phyloP scores from a whole-genome alignment of 192 early-diverging fungal species.

The Oehlia diaphana region DNA sequence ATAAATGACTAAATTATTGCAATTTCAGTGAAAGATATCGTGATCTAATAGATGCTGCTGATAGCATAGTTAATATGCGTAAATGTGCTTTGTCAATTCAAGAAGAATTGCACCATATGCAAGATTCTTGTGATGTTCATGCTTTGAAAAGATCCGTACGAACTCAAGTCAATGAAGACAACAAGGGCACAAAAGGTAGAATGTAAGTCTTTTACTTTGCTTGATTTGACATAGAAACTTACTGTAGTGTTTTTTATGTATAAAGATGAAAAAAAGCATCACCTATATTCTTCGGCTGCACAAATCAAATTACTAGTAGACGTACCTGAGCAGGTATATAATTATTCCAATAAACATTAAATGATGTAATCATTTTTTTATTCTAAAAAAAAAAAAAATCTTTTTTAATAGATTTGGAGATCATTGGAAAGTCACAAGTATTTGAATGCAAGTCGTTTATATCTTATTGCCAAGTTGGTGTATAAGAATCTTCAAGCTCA shows the following conservation, averaged over 20 bases:
- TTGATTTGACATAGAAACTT: background rate
- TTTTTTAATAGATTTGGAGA: constrained; percentile 71
- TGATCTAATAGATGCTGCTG: constrained; percentile 84
- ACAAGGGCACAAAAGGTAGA: constrained; percentile 44
- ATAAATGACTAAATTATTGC: background rate
- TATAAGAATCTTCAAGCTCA: constrained; percentile 64
- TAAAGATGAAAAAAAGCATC: constrained; percentile 55
- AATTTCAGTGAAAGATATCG: constrained; percentile 72
- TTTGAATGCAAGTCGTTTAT: constrained; percentile 69
- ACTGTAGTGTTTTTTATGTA: background rate
- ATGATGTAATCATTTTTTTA: background rate
- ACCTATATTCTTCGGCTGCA: constrained; percentile 69
- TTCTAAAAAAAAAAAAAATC: background rate
- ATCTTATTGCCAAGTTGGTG: constrained; percentile 66
- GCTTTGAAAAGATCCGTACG: constrained; percentile 48
- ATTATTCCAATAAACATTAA: background rate
- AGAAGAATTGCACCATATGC: constrained; percentile 57
- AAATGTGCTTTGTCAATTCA: constrained; percentile 53
- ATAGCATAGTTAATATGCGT: constrained; percentile 75
- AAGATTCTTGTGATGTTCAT: constrained; percentile 56
- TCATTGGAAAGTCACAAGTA: constrained; percentile 71
- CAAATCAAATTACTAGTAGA: constrained; percentile 83
- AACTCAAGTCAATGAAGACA: constrained; percentile 42
- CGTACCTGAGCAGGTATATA: constrained; percentile 80
- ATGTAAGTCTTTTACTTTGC: background rate